Evolutionary conservation across 768 basidiomycete species (phyloP).

Genomic region (Chiua virens): DNA sequence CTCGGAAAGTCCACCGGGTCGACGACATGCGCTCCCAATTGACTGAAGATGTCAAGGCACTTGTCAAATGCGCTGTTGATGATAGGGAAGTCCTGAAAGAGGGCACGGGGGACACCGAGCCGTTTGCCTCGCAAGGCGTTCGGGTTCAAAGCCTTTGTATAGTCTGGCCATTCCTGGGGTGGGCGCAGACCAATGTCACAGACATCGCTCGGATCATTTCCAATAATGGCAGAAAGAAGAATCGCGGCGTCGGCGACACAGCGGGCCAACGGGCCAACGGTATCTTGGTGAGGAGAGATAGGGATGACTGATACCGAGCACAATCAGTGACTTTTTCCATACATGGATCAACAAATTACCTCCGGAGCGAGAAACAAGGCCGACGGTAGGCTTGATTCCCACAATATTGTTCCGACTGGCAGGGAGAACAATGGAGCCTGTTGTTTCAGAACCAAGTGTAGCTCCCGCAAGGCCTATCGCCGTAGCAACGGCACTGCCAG

Average conservation of each 20-base stretch:
- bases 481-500: constrained; percentile 44
- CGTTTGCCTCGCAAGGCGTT: constrained; percentile 46
- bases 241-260: constrained; percentile 40
- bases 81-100: constrained; percentile 22
- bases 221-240: constrained; percentile 41
- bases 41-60: constrained; percentile 37
- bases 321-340: background rate
- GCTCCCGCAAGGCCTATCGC: constrained; percentile 46
- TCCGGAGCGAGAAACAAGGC: constrained; percentile 40
- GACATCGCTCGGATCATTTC: constrained; percentile 41
- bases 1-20: constrained; percentile 66
- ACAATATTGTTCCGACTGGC: constrained; percentile 44
- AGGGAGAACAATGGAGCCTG: constrained; percentile 48
- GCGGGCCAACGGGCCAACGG: constrained; percentile 39
- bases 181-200: constrained; percentile 38
- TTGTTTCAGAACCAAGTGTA: constrained; percentile 48
- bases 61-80: constrained; percentile 38
- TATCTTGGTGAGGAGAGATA: constrained; percentile 42
- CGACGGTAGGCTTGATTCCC: constrained; percentile 44
- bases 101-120: constrained; percentile 44
- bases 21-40: constrained; percentile 47
- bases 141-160: constrained; percentile 47
- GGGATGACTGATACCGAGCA: constrained; percentile 42
- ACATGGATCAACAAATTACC: constrained; percentile 22
- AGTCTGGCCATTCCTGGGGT: constrained; percentile 54